Evolutionary conservation across 78 protist species (phyloP).

Genomic region (Pigoraptor vietnamica): DNA sequence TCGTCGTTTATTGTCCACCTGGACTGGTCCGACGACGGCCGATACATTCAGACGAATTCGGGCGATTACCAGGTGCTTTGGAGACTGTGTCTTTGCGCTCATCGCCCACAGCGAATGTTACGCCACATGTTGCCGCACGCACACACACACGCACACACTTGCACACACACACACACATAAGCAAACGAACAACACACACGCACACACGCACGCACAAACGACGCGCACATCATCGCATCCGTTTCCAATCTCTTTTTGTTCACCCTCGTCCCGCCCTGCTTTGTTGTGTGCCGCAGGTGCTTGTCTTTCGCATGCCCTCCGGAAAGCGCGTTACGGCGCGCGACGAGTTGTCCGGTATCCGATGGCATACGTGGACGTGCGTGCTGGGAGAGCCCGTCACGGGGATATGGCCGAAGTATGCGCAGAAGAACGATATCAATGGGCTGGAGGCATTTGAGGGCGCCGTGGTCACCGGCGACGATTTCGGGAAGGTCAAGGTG

Average conservation of each 20-base stretch:
- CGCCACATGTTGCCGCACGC: neutral
- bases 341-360: no score
- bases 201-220: no score
- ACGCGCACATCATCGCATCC: no score
- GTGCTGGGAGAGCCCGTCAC: neutral
- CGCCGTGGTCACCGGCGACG: slow-evolving; percentile 59
- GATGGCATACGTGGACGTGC: neutral
- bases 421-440: slow-evolving; percentile 10
- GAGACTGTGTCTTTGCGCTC: no score
- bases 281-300: no score
- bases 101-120: no score
- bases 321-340: neutral
- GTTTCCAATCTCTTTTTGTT: no score
- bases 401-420: slow-evolving; percentile 37
- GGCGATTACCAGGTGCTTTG: slow-evolving; percentile 15
- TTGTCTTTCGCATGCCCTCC: neutral
- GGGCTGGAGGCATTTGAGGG: neutral
- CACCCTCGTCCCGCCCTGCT: no score
- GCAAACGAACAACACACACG: neutral
- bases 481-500: slow-evolving; percentile 30
- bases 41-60: neutral
- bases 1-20: slow-evolving; percentile 16
- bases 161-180: neutral
- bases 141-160: slow-evolving; percentile 1
- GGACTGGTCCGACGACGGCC: slow-evolving; percentile 9